phyloP scores from a whole-genome alignment of 2,329 filamentous ascomycete species.

The Plectosphaerella sp. region DNA sequence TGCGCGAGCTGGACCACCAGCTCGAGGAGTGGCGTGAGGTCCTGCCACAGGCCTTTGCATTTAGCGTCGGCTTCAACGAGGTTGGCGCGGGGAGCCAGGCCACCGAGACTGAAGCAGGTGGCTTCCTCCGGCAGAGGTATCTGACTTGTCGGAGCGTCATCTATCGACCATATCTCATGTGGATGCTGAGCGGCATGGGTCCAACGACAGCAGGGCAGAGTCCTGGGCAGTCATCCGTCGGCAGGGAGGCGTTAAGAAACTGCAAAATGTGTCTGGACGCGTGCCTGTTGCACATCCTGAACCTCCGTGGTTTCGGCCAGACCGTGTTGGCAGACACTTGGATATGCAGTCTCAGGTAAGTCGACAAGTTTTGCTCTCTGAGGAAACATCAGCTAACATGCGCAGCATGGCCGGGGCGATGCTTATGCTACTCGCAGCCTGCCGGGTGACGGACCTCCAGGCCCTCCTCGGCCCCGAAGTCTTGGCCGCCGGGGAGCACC shows the following conservation, averaged over 20 bases:
- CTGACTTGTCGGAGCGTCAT: slow-evolving; percentile 48
- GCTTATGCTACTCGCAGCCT: slow-evolving; percentile 42
- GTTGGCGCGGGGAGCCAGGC: slow-evolving; percentile 13
- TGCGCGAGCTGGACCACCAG: slow-evolving; percentile 43
- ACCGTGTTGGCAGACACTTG: slow-evolving; percentile 49
- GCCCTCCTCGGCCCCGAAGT: slow-evolving; percentile 32
- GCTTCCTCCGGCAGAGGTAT: slow-evolving; percentile 45
- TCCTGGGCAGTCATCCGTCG: slow-evolving; percentile 16
- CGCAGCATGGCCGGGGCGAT: slow-evolving; percentile 43
- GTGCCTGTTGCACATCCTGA: slow-evolving; percentile 42
- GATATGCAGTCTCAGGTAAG: slow-evolving; percentile 50
- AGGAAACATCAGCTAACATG: not conserved
- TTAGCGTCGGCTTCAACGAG: slow-evolving; percentile 25
- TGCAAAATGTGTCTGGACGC: slow-evolving; percentile 42
- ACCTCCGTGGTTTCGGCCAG: slow-evolving; percentile 41
- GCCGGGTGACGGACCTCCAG: slow-evolving; percentile 30
- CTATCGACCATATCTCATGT: slow-evolving; percentile 46
- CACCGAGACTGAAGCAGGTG: slow-evolving; percentile 34
- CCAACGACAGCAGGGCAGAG: not conserved
- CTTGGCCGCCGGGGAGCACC: slow-evolving; percentile 32
- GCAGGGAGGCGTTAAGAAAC: slow-evolving; percentile 29
- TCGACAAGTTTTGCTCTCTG: slow-evolving; percentile 2
- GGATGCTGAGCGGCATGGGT: slow-evolving; percentile 36
- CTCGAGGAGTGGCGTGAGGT: slow-evolving; percentile 45
- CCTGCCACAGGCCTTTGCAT: slow-evolving; percentile 35